Percentiles rank a stretch among this genome's conserved stretches.
phyloP scores from a whole-genome alignment of 169 alveolate species.

The Babesia sp. region DNA sequence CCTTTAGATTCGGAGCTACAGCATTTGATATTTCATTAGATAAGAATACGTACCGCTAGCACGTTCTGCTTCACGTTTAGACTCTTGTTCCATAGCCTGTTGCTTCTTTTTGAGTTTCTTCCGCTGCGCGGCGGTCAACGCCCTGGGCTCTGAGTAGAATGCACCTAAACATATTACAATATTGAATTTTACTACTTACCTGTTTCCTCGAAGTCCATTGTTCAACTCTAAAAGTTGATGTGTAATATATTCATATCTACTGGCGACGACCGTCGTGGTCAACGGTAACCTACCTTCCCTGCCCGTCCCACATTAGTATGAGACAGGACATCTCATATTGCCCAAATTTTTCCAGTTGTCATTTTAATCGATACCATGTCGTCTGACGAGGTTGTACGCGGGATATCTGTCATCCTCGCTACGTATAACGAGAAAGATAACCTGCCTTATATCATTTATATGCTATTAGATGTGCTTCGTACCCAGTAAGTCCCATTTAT shows the following conservation, averaged over 20 bases:
- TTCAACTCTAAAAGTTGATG: neutral
- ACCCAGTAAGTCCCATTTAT: conserved; percentile 66
- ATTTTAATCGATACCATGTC: no score
- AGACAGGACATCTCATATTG: no score
- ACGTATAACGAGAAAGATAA: conserved; percentile 95
- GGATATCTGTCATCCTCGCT: conserved; percentile 85
- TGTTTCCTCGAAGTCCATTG: neutral
- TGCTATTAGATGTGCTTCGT: conserved; percentile 83
- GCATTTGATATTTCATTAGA: no score
- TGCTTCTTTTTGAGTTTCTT: conserved; percentile 63
- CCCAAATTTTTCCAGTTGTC: no score
- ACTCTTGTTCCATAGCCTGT: conserved; percentile 23
- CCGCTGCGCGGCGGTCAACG: conserved; percentile 47
- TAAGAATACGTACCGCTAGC: neutral
- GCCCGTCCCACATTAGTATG: no score
- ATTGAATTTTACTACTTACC: neutral
- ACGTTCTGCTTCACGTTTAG: conserved; percentile 17
- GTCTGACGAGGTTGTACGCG: conserved; percentile 31
- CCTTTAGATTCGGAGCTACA: conserved; percentile 26
- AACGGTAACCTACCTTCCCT: no score
- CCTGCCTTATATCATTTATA: conserved; percentile 87
- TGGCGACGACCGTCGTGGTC: no score
- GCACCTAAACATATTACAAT: neutral
- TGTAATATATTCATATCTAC: neutral
- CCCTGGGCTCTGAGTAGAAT: conserved; percentile 32